Base-by-base conservation (phyloP, 1,284 basidiomycete species). In the Sutorius eximius region DNA sequence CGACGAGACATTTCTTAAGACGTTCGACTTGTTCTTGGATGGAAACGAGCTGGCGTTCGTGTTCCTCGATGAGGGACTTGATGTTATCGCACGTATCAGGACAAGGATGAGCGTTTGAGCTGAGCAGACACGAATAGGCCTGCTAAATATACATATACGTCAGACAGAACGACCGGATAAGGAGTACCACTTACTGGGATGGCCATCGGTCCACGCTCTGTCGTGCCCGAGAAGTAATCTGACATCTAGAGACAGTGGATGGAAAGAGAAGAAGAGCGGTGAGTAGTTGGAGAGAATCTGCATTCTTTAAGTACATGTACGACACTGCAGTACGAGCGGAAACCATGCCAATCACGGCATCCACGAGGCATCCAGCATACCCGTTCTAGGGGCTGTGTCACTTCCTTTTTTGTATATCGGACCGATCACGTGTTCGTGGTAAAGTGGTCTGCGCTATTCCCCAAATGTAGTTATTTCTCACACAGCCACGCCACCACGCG, bases 41-140 rank as follows among this genome's bases (percentile, higher is more conserved):
- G n/a, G 34, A 16, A 16, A 41, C 22, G 18, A 66, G 59, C 7
- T 63, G 57, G 24, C 8, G 30, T 29, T 66, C 51, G 29, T 66
- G 57, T 18, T 51, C 44, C n/a, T 50, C 43, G 20, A 62, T 58
- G 52, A 65, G 64, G 5, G 46, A 48, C 5, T 49, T 52, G 50
- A 68, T 51, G n/a, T n/a, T 22, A 27, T 40, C 42, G 10, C 40
- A 45, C 22, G 45, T 38, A 32, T 64, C 30, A 22, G 37, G 29
- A 7, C 55, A 54, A 24, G 63, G 57, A 46, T 48, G 64, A 2
- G 40, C 13, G 40, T 66, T 66, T 53, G 58, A 64, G n/a, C 34
- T 27, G 32, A 60, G 32, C 22, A 64, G 33, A 18, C 29, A 18
- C 11, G 34, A 32, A 49, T 56, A 57, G 38, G 49, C 20, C 11